These are phyloP conservation scores for Calonectria leucothoes DNA, from an alignment of 2,329 filamentous ascomycete genomes.

Conservation along the genomic window DNA sequence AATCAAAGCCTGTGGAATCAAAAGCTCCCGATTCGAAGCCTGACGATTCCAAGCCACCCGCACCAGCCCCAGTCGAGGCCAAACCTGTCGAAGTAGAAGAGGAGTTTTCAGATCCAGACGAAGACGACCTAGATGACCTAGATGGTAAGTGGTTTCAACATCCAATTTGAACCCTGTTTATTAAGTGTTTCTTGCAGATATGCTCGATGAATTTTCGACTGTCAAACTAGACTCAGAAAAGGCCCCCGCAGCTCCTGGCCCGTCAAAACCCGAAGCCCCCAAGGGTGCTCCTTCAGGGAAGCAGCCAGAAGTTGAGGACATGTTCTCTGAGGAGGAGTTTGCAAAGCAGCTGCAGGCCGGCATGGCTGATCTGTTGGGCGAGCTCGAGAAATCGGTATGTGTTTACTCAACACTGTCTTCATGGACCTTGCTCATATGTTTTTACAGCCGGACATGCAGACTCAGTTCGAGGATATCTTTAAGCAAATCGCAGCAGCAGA, in stretches of 20 bases:
- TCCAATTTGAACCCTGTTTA: neutral
- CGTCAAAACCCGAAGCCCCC: slow-evolving; percentile 46
- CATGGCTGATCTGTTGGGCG: slow-evolving; percentile 85
- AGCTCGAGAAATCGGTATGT: slow-evolving; percentile 71
- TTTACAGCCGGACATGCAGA: slow-evolving; percentile 75
- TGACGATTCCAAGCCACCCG: neutral
- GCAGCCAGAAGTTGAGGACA: slow-evolving; percentile 48
- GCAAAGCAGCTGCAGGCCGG: slow-evolving; percentile 87
- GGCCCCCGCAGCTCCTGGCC: slow-evolving; percentile 40
- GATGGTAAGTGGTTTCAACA: slow-evolving; percentile 69
- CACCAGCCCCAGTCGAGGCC: neutral
- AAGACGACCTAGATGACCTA: slow-evolving; percentile 91
- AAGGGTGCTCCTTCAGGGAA: slow-evolving; percentile 46
- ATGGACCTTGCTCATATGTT: neutral
- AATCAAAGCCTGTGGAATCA: neutral
- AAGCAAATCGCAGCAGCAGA: slow-evolving; percentile 74
- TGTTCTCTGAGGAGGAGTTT: slow-evolving; percentile 79
- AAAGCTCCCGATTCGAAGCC: neutral
- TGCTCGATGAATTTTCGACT: slow-evolving; percentile 90
- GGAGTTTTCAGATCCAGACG: slow-evolving; percentile 87
- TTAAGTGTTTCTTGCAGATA: slow-evolving; percentile 66
- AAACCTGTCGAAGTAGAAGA: slow-evolving; percentile 44
- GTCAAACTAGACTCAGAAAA: slow-evolving; percentile 59
- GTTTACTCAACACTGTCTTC: neutral
- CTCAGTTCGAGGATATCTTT: slow-evolving; percentile 82